Percentiles rank a stretch among this genome's conserved stretches.
Evolutionary conservation across 2,329 filamentous ascomycete genomes (phyloP).

Genomic region (Clonostachys byssicola): DNA sequence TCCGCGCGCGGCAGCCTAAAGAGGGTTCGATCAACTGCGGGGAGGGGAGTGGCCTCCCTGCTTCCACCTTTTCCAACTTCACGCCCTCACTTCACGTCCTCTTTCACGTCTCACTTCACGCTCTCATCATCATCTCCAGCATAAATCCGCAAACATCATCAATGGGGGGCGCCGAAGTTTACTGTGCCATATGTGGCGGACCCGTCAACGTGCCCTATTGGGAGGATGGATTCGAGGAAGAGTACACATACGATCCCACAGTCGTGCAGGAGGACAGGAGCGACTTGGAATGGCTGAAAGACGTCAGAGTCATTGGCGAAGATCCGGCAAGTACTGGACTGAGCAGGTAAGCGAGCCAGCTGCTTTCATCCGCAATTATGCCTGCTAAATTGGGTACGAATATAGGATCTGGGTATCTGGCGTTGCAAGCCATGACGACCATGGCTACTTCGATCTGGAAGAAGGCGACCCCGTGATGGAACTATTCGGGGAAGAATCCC

Average conservation of each 20-base stretch:
- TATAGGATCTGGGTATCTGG: not conserved
- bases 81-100: too few relatives aligned
- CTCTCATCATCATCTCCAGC: too few relatives aligned
- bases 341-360: not conserved
- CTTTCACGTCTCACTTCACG: too few relatives aligned
- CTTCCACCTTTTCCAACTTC: too few relatives aligned
- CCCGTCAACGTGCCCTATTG: not conserved
- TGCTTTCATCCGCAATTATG: not conserved
- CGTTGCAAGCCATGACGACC: too few relatives aligned
- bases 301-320: not conserved
- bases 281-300: not conserved
- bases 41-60: too few relatives aligned
- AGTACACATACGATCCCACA: not conserved
- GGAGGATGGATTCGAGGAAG: not conserved
- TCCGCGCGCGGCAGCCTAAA: too few relatives aligned
- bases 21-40: too few relatives aligned
- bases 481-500: not conserved
- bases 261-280: not conserved
- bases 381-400: not conserved
- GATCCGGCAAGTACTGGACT: not conserved
- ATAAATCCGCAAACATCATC: too few relatives aligned
- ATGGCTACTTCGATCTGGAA: not conserved
- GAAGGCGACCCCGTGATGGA: not conserved
- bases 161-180: conserved; percentile 5
- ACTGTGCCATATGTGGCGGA: conserved; percentile 6